These are phyloP conservation scores for Pleodorina starrii DNA, from an alignment of 139 green algal genomes.

Conservation along the genomic window DNA sequence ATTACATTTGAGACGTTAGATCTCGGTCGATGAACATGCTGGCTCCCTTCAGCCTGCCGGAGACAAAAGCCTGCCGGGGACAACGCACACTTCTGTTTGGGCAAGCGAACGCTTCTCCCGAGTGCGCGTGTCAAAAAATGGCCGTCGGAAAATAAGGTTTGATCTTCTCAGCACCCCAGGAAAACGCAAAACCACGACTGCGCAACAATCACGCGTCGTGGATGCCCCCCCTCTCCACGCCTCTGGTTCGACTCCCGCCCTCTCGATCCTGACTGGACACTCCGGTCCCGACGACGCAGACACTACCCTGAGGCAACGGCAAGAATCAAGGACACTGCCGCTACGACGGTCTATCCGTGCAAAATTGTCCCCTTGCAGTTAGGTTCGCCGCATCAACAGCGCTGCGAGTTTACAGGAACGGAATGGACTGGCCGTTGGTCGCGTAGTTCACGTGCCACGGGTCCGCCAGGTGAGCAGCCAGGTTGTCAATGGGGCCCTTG, in stretches of 20 bases:
- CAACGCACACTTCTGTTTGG: too few relatives aligned
- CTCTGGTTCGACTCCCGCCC: neutral
- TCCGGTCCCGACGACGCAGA: neutral
- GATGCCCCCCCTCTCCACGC: neutral
- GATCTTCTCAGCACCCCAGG: neutral
- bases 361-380: too few relatives aligned
- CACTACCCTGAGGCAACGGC: neutral
- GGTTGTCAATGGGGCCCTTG: constrained; percentile 83
- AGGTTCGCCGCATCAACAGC: neutral
- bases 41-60: too few relatives aligned
- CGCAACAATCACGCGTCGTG: neutral
- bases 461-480: constrained; percentile 76
- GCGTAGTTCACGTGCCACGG: constrained; percentile 70
- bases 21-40: too few relatives aligned
- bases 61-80: too few relatives aligned
- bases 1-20: too few relatives aligned
- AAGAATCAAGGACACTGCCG: neutral
- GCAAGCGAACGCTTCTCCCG: too few relatives aligned
- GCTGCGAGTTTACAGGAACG: constrained; percentile 3
- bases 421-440: constrained; percentile 75
- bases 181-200: too few relatives aligned
- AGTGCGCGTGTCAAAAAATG: neutral
- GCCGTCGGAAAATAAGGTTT: neutral
- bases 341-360: neutral
- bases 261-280: neutral